Conservation (phyloP, 805 yeast species). For the Myxozyma sirexii region DNA sequence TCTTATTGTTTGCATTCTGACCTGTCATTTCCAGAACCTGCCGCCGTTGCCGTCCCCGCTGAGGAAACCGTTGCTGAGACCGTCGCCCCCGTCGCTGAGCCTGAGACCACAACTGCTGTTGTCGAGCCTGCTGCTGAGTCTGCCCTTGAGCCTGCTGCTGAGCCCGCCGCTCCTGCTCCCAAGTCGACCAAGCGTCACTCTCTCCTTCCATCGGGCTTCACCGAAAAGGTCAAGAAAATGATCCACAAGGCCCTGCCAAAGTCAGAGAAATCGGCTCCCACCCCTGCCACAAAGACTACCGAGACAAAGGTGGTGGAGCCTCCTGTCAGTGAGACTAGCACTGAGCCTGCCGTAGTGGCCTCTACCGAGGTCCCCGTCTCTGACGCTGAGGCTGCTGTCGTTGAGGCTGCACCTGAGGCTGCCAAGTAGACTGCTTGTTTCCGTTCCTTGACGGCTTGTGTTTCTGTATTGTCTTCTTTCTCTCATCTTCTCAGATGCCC, state of each 20-base stretch:
- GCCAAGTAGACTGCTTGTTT: neutral
- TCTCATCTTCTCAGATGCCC: neutral
- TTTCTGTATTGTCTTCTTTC: too few relatives aligned
- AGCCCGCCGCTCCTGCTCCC: slow-evolving; percentile 13
- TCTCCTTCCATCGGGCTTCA: slow-evolving; percentile 30
- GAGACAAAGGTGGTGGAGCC: slow-evolving; percentile 10
- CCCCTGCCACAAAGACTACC: slow-evolving; percentile 6
- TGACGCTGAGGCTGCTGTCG: slow-evolving; percentile 13
- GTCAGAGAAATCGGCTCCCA: slow-evolving; percentile 6
- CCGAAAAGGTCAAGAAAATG: slow-evolving; percentile 30
- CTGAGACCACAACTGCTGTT: too few relatives aligned
- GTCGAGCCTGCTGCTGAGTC: slow-evolving; percentile 8
- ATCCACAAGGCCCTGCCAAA: slow-evolving; percentile 24
- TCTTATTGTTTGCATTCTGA: neutral
- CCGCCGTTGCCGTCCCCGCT: neutral
- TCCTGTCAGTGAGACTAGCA: slow-evolving; percentile 12
- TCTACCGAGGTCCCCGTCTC: slow-evolving; percentile 16
- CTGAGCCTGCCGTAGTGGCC: slow-evolving; percentile 15
- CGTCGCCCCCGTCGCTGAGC: neutral
- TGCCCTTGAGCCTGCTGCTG: slow-evolving; percentile 14
- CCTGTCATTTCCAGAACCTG: neutral
- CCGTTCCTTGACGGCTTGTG: too few relatives aligned
- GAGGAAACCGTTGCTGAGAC: neutral
- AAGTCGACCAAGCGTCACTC: slow-evolving; percentile 24
- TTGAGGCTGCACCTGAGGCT: slow-evolving; percentile 4